These are phyloP conservation scores for Aspergillus tubingensis DNA, from an alignment of 2,329 filamentous ascomycete species.

Conservation along the genomic window DNA sequence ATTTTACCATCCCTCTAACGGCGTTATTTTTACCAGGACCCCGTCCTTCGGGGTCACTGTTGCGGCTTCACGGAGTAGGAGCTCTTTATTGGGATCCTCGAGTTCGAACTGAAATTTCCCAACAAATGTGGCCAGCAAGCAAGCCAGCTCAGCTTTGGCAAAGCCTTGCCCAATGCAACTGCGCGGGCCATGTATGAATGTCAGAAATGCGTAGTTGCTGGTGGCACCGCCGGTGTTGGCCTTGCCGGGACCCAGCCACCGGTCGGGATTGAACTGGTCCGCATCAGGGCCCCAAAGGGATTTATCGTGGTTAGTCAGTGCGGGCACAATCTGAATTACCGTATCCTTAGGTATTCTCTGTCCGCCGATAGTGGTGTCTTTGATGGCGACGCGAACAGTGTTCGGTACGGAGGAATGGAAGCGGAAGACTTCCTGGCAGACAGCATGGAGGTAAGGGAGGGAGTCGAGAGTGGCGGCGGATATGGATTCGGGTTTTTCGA, in stretches of 20 bases:
- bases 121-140: conserved; percentile 73
- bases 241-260: conserved; percentile 61
- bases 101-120: conserved; percentile 70
- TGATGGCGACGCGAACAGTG: conserved; percentile 66
- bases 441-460: conserved; percentile 77
- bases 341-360: conserved; percentile 70
- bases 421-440: conserved; percentile 76
- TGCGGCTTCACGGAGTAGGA: conserved; percentile 68
- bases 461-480: conserved; percentile 64
- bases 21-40: conserved; percentile 66
- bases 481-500: conserved; percentile 64
- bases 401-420: conserved; percentile 70
- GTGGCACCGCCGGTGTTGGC: conserved; percentile 69
- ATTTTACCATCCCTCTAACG: conserved; percentile 32
- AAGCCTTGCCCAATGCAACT: conserved; percentile 84
- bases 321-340: conserved; percentile 63
- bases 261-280: conserved; percentile 72
- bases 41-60: conserved; percentile 74
- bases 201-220: conserved; percentile 76
- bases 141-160: conserved; percentile 81
- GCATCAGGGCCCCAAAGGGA: conserved; percentile 77
- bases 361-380: conserved; percentile 67
- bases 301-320: conserved; percentile 69
- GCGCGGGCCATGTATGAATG: conserved; percentile 82
- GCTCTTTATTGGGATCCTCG: conserved; percentile 62